phyloP scores from a whole-genome alignment of 148 eudicot species.

The Diospyros kaki region DNA sequence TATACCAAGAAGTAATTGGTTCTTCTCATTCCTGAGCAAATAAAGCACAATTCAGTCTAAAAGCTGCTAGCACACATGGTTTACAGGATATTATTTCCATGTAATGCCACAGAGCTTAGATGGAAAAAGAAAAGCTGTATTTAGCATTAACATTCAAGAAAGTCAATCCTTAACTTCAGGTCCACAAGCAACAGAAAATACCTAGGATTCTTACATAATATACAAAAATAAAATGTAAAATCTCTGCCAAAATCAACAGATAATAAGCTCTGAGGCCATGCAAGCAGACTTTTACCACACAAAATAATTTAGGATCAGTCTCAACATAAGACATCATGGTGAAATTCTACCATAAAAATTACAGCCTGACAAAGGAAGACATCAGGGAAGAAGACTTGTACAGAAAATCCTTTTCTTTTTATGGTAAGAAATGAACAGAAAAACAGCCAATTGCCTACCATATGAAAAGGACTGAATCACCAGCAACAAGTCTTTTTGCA shows the following conservation, averaged over 20 bases:
- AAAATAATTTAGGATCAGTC: not conserved
- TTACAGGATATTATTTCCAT: not conserved
- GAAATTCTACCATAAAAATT: too few relatives aligned
- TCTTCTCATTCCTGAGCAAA: constrained; percentile 54
- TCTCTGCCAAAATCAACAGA: not conserved
- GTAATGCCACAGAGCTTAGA: not conserved
- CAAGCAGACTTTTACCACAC: not conserved
- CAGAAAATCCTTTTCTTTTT: too few relatives aligned
- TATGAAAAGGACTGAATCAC: constrained; percentile 59
- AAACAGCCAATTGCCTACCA: constrained; percentile 26
- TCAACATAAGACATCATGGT: not conserved
- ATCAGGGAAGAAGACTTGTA: not conserved
- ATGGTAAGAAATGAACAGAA: too few relatives aligned
- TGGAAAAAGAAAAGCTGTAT: not conserved
- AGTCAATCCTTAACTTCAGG: not conserved
- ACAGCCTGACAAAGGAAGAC: not conserved
- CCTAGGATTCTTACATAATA: not conserved
- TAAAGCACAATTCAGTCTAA: constrained; percentile 1
- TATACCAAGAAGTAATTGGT: constrained; percentile 54
- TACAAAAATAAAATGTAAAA: not conserved
- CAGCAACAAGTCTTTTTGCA: constrained; percentile 51
- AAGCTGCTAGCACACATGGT: not conserved
- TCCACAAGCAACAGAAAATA: not conserved
- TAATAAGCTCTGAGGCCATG: not conserved
- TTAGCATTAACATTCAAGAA: not conserved